Conservation (phyloP, 106 monocot genomes). For the Dioscorea alata region DNA sequence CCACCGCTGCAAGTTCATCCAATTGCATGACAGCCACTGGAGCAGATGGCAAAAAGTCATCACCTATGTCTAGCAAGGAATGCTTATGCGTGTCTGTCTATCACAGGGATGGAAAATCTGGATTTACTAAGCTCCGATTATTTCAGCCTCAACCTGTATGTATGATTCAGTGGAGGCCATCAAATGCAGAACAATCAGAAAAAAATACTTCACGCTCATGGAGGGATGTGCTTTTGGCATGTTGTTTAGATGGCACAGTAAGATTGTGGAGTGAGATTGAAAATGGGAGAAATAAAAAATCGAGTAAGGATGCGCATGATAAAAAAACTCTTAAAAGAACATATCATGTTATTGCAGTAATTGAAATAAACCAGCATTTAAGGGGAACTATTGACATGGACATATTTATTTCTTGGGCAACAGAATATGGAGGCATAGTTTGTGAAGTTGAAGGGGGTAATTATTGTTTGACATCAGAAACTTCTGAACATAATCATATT, state of each 20-base stretch:
- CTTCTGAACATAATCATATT: constrained; percentile 29
- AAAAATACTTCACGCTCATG: constrained; percentile 19
- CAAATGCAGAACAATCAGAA: constrained; percentile 11
- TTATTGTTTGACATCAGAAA: constrained; percentile 20
- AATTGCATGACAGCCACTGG: not conserved
- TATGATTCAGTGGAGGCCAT: constrained; percentile 92
- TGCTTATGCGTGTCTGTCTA: constrained; percentile 47
- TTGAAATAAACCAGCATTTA: constrained; percentile 73
- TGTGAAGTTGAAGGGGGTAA: constrained; percentile 27
- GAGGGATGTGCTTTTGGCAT: constrained; percentile 75
- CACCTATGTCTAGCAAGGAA: constrained; percentile 19
- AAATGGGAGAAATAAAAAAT: constrained; percentile 33
- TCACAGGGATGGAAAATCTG: constrained; percentile 39
- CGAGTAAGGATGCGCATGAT: constrained; percentile 32
- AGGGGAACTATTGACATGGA: constrained; percentile 52
- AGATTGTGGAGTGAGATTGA: constrained; percentile 93
- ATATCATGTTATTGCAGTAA: constrained; percentile 74
- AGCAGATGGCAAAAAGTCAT: not conserved
- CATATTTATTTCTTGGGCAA: constrained; percentile 68
- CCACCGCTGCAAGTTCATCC: constrained; percentile 35
- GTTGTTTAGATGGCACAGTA: constrained; percentile 81
- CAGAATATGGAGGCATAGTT: constrained; percentile 39
- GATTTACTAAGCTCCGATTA: constrained; percentile 35
- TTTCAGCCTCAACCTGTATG: constrained; percentile 71
- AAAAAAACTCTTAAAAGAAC: constrained; percentile 24